Evolutionary conservation across 139 green algal genomes (phyloP), one percentile per base, ranked within the genome.

Genomic region (Pseudopediastrum boryanum): DNA sequence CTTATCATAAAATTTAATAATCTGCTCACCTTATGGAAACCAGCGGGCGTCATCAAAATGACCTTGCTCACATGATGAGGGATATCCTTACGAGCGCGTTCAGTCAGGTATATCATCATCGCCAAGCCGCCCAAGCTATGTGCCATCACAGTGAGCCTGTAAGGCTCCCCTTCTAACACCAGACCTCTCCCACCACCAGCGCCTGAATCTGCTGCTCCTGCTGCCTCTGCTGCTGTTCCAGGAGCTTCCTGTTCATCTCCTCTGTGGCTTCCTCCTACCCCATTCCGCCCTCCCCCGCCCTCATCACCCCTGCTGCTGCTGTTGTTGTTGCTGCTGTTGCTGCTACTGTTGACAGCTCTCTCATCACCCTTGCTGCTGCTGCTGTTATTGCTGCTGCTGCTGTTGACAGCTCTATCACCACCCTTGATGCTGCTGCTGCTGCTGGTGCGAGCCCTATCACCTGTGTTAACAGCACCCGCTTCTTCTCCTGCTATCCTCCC

Each of bases 31-130:
- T 83, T 36, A 67, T 93, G 92, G 75, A 96, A 94, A 65, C 92
- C 93, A 0, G 93, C 93, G 12, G 93, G 93, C 35, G 85, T 93
- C 44, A 97, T 85, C 67, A 97, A 85, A 33, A 97, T 85, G 52
- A 97, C 78, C 35, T 90, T 83, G 29, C 67, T 75, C 23, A 97
- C 68, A 69, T 86, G 84, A 48, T 93, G 88, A 1, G 88, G 88
- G n/a, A 77, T 33, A 6, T 65, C 76, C 7, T 29, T 51, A 12
- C 65, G 33, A 19, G 51, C 42, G 23, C 76, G 46, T 65, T 77
- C 75, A 8, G 88, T 81, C 27, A 85, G 68, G 86, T 96, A 86
- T 13, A 97, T 86, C 10, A 97, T 82, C 77, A 92, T 36, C 10
- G 79, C 75, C 46, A 91, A 85, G 21, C 89, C 92, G 1, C 92